Conservation (phyloP, 106 monocot species). For the Phalaenopsis equestris region DNA sequence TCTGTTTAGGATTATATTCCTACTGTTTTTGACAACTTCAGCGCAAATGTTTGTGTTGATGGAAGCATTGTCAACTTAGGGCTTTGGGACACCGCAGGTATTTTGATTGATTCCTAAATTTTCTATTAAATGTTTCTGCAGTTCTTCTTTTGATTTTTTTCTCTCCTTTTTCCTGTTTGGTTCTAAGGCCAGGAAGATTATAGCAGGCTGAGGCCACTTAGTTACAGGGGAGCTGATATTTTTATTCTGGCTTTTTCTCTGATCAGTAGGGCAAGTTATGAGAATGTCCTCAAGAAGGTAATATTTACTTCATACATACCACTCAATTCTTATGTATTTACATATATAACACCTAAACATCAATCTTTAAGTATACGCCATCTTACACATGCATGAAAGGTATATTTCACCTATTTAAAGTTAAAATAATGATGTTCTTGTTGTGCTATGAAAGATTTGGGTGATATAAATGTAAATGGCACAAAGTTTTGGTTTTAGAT, state of each 20-base stretch:
- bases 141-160: constrained; percentile 2
- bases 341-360: not conserved
- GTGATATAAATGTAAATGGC: no score
- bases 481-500: no score
- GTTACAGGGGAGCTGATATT: constrained; percentile 56
- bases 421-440: no score
- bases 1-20: constrained; percentile 43
- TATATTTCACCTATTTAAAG: no score
- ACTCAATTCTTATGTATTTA: not conserved
- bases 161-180: not conserved
- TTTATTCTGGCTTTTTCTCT: constrained; percentile 55
- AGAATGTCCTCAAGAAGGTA: constrained; percentile 85
- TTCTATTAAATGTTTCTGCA: not conserved
- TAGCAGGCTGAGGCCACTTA: constrained; percentile 53
- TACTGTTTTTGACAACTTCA: constrained; percentile 57
- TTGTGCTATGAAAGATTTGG: no score
- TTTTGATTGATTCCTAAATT: constrained; percentile 2
- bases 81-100: constrained; percentile 41
- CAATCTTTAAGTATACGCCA: no score
- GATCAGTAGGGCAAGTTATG: constrained; percentile 56
- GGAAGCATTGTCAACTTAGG: constrained; percentile 54
- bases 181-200: constrained; percentile 54
- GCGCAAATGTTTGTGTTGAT: constrained; percentile 52
- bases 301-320: not conserved
- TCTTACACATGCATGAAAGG: no score